Evolutionary conservation across 805 yeast genomes (phyloP).

Genomic region (Maudiozyma bulderi): DNA sequence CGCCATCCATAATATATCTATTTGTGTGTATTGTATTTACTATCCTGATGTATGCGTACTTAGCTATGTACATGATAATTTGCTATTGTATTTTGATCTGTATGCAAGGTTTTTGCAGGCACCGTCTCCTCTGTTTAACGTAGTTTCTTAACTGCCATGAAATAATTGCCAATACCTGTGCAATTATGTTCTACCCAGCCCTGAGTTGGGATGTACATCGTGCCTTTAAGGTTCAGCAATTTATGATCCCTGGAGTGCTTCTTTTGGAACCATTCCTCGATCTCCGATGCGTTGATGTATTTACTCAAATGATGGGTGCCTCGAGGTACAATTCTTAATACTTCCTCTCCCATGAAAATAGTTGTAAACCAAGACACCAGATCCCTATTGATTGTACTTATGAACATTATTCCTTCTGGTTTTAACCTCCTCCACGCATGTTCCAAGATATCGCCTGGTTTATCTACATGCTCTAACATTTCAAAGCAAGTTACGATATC

Average conservation of each 20-base stretch:
- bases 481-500: conserved; percentile 89
- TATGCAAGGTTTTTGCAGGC: neutral
- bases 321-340: conserved; percentile 71
- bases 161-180: conserved; percentile 69
- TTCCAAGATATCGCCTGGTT: conserved; percentile 64
- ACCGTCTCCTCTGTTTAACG: neutral
- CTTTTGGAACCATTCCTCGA: conserved; percentile 52
- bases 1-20: too few species aligned
- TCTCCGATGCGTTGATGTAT: conserved; percentile 70
- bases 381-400: conserved; percentile 90
- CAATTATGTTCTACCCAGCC: conserved; percentile 74
- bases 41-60: too few species aligned
- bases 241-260: conserved; percentile 38
- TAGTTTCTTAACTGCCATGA: conserved; percentile 68
- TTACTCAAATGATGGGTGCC: conserved; percentile 88
- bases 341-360: conserved; percentile 77
- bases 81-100: neutral
- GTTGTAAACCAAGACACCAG: conserved; percentile 84
- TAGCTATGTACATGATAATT: neutral
- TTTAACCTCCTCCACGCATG: conserved; percentile 59
- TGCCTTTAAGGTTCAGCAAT: conserved; percentile 64
- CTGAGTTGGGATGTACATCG: conserved; percentile 67
- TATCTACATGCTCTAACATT: conserved; percentile 87
- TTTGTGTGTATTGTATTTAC: too few species aligned
- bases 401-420: conserved; percentile 65